A percentile compares a stretch with the other conserved stretches of the same genome.
These are phyloP conservation scores for Saitozyma podzolica DNA, from an alignment of 768 basidiomycete genomes.

Conservation along the genomic window DNA sequence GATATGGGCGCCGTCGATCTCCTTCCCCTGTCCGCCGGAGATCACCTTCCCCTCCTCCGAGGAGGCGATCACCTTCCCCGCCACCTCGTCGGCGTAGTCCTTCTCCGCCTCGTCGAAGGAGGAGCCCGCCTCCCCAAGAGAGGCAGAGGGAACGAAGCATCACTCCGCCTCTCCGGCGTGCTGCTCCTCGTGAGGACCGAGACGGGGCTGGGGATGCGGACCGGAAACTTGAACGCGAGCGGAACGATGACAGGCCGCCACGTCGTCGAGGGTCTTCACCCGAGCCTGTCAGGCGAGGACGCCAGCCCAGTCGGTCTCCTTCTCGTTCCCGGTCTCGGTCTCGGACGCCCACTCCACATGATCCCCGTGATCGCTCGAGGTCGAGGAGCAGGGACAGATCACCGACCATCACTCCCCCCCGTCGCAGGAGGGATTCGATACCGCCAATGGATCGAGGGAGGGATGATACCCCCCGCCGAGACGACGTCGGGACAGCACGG, in stretches of 20 bases:
- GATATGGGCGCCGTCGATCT: constrained; percentile 5
- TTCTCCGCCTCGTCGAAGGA: constrained; percentile 8
- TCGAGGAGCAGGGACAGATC: constrained; percentile 2
- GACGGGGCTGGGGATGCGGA: no score
- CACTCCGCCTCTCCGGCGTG: constrained; percentile 6
- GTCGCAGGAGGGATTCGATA: constrained; percentile 13
- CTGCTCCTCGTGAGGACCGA: not conserved
- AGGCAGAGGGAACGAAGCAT: constrained; percentile 1
- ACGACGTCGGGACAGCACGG: constrained; percentile 2
- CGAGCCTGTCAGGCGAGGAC: not conserved
- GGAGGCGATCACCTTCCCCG: constrained; percentile 18
- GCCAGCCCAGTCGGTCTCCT: not conserved
- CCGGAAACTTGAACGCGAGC: not conserved
- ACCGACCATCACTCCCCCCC: constrained; percentile 25
- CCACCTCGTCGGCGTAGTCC: constrained; percentile 16
- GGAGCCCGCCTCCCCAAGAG: not conserved
- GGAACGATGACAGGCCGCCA: constrained; percentile 21
- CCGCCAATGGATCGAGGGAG: constrained; percentile 4
- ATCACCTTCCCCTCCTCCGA: constrained; percentile 20
- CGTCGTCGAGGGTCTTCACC: constrained; percentile 8
- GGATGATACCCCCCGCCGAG: constrained; percentile 6
- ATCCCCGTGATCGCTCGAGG: constrained; percentile 5
- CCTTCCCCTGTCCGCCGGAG: constrained; percentile 20
- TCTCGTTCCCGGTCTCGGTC: constrained; percentile 23
- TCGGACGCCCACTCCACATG: constrained; percentile 19